Evolutionary conservation across 176 grass and related monocot genomes (phyloP).

Genomic region (Miscanthus lutarioriparius): DNA sequence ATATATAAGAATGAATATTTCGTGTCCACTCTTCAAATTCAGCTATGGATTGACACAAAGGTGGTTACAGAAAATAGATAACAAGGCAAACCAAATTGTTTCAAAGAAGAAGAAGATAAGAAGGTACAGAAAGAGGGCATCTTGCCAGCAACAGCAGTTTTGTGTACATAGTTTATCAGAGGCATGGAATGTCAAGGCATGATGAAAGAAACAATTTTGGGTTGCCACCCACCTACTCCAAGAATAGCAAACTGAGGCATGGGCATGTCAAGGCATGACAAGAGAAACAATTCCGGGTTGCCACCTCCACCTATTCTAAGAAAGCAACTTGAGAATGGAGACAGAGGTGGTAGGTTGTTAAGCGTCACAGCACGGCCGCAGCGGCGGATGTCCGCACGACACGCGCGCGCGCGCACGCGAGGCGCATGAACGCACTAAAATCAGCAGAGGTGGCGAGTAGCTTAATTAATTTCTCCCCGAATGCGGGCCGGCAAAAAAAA

Average conservation of each 20-base stretch:
- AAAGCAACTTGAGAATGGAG: background rate
- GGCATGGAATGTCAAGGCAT: slow-evolving; percentile 1
- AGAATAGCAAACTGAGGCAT: background rate
- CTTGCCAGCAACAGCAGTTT: slow-evolving; percentile 1
- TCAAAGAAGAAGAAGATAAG: background rate
- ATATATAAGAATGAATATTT: background rate
- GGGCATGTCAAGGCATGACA: background rate
- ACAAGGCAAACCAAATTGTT: background rate
- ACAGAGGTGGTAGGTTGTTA: slow-evolving; percentile 15
- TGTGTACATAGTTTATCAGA: background rate
- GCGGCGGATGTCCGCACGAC: slow-evolving; percentile 12
- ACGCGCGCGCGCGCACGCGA: slow-evolving; percentile 25
- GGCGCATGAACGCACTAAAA: slow-evolving; percentile 31
- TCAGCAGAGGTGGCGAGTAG: background rate
- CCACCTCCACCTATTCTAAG: background rate
- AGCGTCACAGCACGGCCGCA: slow-evolving; percentile 25
- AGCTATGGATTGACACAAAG: background rate
- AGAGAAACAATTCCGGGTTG: slow-evolving; percentile 11
- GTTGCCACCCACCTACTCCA: background rate
- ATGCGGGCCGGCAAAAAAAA: background rate
- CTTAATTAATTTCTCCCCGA: background rate
- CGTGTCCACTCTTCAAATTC: background rate
- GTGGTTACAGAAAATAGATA: background rate
- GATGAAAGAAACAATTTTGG: background rate
- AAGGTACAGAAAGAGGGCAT: background rate